Base-by-base conservation (phyloP, 176 grass and related monocot genomes). In the Oryza officinalis region DNA sequence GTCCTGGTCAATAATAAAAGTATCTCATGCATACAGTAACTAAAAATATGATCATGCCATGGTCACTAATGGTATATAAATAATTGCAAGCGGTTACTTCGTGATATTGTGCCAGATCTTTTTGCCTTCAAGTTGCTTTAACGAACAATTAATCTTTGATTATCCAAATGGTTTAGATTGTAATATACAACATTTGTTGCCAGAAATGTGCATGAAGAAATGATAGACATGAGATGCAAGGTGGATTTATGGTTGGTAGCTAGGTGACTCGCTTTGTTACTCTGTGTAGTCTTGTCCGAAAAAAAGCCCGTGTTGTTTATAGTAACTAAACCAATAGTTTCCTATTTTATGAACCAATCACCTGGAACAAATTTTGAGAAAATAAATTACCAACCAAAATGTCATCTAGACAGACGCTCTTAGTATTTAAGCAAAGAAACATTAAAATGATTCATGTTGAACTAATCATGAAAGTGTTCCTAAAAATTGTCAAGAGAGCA, bases 371-470 rank as follows among this genome's bases (percentile, higher is more conserved):
- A 35, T 46, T 64, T 76, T 63, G 33, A 61, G 54, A 46, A 41
- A 46, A 81, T 23, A 54, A 45, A 57, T 57, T 46, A 75, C 12
- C 27, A 59, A 46, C 66, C 68, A 72, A 25, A 38, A 71, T 59
- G 23, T 45, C 33, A 82, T 63, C 25, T 43, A 61, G 33, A 60
- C 25, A 18, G 54, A 79, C 59, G 35, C 25, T 26, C 12, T 13
- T 67, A 78, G 23, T 72, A 79, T 79, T 68, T 31, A 79, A 74
- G 23, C 14, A 26, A 74, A 30, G 35, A 27, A 22, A 68, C 13
- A 22, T 7, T 73, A 84, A 75, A 44, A 69, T 27, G 4, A n/a
- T 67, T 54, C 6, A 9, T 46, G 7, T 4, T 45, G 6, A 79
- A n/a, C 63, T 41, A 14, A 69, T 83, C 12, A 74, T 28, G 25